Conservation (phyloP, 1,139 yeast genomes). For the Kluyveromyces sp. region DNA sequence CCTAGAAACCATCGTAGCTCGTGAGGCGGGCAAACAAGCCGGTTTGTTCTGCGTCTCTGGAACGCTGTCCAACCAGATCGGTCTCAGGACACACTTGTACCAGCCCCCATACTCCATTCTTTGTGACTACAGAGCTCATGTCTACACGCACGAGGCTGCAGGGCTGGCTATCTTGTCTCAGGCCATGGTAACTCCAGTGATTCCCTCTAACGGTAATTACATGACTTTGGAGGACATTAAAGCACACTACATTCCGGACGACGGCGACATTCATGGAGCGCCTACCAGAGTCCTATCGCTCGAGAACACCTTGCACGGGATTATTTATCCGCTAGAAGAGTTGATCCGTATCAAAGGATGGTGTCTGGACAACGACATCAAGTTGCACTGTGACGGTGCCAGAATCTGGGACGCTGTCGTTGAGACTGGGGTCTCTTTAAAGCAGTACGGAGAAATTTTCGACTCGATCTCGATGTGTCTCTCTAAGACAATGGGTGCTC, state of each 20-base stretch:
- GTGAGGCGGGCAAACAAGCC: constrained; percentile 72
- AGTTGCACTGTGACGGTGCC: constrained; percentile 91
- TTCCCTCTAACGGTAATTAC: constrained; percentile 66
- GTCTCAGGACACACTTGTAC: constrained; percentile 62
- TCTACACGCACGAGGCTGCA: constrained; percentile 79
- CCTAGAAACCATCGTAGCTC: constrained; percentile 60
- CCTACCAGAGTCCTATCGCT: constrained; percentile 80
- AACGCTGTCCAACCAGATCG: constrained; percentile 86
- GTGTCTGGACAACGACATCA: constrained; percentile 57
- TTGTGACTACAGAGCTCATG: constrained; percentile 83
- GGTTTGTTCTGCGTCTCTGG: constrained; percentile 86
- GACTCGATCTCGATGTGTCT: constrained; percentile 87
- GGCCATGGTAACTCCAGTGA: constrained; percentile 85
- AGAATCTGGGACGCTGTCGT: constrained; percentile 86
- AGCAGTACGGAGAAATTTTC: constrained; percentile 69
- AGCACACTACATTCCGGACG: constrained; percentile 60
- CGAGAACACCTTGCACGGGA: constrained; percentile 86
- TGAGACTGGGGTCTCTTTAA: constrained; percentile 61
- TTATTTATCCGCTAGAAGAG: constrained; percentile 75
- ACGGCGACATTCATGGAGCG: constrained; percentile 81
- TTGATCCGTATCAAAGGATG: constrained; percentile 63
- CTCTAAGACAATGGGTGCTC: constrained; percentile 90
- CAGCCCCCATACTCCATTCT: constrained; percentile 85
- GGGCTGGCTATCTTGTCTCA: constrained; percentile 85
- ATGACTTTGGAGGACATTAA: constrained; percentile 75